Percentiles rank a stretch among this genome's conserved stretches.
Conservation (phyloP, 768 basidiomycete species). For the Galerina marginata region DNA sequence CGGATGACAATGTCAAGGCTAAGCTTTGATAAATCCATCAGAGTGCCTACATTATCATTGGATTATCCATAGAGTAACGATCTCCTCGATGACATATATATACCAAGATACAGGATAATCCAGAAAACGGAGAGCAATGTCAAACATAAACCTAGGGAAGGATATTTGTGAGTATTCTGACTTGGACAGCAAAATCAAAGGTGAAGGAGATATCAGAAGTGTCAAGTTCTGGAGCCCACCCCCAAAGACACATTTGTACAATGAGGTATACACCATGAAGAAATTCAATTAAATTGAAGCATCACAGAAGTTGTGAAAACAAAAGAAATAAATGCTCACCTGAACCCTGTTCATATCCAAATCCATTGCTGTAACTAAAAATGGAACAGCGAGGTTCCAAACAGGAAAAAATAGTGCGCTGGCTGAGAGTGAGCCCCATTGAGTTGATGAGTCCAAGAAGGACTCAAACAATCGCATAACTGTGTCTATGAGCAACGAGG, state of each 20-base stretch:
- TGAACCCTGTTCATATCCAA: background rate
- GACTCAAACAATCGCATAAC: constrained; percentile 80
- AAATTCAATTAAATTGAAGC: constrained; percentile 77
- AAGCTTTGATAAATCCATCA: constrained; percentile 33
- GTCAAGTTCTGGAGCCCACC: constrained; percentile 84
- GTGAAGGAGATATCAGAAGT: constrained; percentile 42
- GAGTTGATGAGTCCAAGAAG: constrained; percentile 62
- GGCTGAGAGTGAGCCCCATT: constrained; percentile 93
- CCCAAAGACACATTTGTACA: constrained; percentile 33
- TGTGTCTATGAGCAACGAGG: constrained; percentile 84
- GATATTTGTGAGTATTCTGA: background rate
- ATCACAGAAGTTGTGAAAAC: constrained; percentile 49
- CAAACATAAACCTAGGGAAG: background rate
- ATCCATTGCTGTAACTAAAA: background rate
- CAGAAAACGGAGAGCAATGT: background rate
- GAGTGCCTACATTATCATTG: background rate
- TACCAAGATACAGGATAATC: too few relatives aligned
- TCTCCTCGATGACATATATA: too few relatives aligned
- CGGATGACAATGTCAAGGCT: constrained; percentile 33
- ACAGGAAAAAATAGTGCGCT: constrained; percentile 65
- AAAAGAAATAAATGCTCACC: constrained; percentile 20
- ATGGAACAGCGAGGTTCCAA: constrained; percentile 57
- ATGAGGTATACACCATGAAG: constrained; percentile 86
- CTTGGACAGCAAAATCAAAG: background rate
- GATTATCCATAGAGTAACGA: background rate